Conservation (phyloP, 306 rosid genomes). For the Astragalus membranaceus region DNA sequence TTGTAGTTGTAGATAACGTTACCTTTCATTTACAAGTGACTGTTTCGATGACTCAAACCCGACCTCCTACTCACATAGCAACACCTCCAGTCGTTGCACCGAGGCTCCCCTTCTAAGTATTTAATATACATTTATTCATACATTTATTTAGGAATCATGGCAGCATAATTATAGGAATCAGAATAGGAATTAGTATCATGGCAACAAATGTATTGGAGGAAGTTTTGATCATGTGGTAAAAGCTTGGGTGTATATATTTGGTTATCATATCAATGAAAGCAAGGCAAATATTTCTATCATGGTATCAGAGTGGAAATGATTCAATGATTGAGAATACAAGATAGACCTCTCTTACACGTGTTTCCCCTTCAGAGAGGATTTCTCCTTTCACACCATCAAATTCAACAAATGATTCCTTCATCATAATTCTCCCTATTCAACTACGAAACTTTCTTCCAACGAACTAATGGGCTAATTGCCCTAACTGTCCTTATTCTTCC, state of each 20-base stretch:
- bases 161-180: too few species aligned
- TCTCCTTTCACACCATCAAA: not conserved
- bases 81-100: not conserved
- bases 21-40: not conserved
- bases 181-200: too few species aligned
- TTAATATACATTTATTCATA: too few species aligned
- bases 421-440: not conserved
- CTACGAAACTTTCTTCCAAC: not conserved
- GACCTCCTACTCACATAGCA: not conserved
- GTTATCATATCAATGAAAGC: too few species aligned
- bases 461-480: not conserved
- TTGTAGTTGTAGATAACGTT: not conserved
- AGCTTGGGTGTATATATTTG: too few species aligned
- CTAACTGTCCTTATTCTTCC: not conserved
- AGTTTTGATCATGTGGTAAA: too few species aligned
- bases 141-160: too few species aligned
- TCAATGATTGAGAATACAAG: not conserved
- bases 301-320: too few species aligned
- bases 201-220: too few species aligned
- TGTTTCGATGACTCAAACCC: not conserved
- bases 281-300: too few species aligned
- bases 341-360: not conserved
- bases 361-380: not conserved
- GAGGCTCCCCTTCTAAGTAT: not conserved
- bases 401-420: not conserved